Conservation (phyloP, 2,329 filamentous ascomycete genomes). For the Talaromyces sp. region DNA sequence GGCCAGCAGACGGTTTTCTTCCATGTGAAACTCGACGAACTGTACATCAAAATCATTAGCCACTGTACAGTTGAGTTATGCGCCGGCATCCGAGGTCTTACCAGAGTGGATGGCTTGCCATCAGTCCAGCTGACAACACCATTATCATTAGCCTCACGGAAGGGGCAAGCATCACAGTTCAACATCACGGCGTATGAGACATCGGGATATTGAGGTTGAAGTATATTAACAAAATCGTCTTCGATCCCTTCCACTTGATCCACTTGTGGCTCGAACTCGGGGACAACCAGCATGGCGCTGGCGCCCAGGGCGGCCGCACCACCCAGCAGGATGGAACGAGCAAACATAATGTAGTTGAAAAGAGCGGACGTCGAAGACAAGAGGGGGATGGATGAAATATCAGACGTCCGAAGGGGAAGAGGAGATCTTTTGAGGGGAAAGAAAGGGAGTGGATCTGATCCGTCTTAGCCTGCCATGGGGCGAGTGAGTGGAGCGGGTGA, state of each 20-base stretch:
- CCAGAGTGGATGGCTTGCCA: conserved; percentile 39
- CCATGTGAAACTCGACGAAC: conserved; percentile 41
- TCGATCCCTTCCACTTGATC: conserved; percentile 22
- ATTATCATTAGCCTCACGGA: conserved; percentile 34
- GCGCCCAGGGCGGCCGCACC: conserved; percentile 38
- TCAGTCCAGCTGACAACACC: conserved; percentile 38
- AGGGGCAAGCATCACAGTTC: conserved; percentile 43
- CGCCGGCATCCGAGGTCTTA: conserved; percentile 22
- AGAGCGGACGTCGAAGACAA: conserved; percentile 22
- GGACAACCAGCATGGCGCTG: conserved; percentile 43
- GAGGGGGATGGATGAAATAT: background rate
- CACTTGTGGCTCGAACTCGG: conserved; percentile 34
- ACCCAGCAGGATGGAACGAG: conserved; percentile 40
- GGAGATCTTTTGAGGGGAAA: conserved; percentile 3
- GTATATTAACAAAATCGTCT: conserved; percentile 26
- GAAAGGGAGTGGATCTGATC: conserved; percentile 16
- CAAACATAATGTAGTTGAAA: conserved; percentile 41
- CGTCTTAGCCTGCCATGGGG: conserved; percentile 7
- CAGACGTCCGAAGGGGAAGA: background rate
- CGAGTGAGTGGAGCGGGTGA: conserved; percentile 21
- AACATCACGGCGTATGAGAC: conserved; percentile 34
- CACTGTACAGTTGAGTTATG: background rate
- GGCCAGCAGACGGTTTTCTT: conserved; percentile 38
- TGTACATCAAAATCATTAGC: conserved; percentile 15
- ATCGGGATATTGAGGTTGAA: conserved; percentile 28